A percentile compares a stretch with the other conserved stretches of the same genome.
Evolutionary conservation across 805 yeast genomes (phyloP).

Genomic region (Metschnikowia kofuensis): DNA sequence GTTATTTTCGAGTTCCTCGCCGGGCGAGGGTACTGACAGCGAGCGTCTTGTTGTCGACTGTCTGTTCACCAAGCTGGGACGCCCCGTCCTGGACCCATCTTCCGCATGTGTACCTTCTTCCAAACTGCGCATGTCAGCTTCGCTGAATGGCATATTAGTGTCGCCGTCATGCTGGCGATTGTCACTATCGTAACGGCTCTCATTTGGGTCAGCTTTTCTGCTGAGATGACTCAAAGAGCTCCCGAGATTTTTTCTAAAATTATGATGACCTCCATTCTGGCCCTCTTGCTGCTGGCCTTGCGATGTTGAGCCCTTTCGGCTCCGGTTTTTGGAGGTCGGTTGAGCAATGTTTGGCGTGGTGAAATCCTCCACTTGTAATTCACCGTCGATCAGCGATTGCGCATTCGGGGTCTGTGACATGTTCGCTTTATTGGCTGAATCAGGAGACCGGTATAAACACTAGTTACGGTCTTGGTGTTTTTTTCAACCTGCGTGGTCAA

Average conservation of each 20-base stretch:
- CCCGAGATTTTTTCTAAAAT: conserved; percentile 22
- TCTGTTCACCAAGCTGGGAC: neutral
- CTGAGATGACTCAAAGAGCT: conserved; percentile 33
- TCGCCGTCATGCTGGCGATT: conserved; percentile 27
- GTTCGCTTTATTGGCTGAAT: no score
- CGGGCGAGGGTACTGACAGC: conserved; percentile 6
- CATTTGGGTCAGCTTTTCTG: conserved; percentile 27
- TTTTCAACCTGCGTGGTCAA: neutral
- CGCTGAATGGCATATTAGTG: conserved; percentile 18
- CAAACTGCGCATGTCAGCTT: conserved; percentile 14
- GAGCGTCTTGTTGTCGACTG: conserved; percentile 1
- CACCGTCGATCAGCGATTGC: conserved; percentile 5
- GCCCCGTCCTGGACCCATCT: neutral
- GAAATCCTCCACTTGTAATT: conserved; percentile 7
- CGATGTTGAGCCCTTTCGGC: neutral
- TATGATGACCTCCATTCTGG: neutral
- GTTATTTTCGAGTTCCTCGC: conserved; percentile 1
- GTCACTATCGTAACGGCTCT: conserved; percentile 30
- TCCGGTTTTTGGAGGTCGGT: conserved; percentile 4
- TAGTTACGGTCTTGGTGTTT: neutral
- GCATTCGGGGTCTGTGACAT: conserved; percentile 4
- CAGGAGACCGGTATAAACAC: no score
- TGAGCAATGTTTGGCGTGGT: conserved; percentile 6
- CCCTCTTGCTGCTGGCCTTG: conserved; percentile 3
- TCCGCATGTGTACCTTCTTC: conserved; percentile 4